Evolutionary conservation across 2,329 filamentous ascomycete genomes (phyloP).

Genomic region (Tolypocladium album): DNA sequence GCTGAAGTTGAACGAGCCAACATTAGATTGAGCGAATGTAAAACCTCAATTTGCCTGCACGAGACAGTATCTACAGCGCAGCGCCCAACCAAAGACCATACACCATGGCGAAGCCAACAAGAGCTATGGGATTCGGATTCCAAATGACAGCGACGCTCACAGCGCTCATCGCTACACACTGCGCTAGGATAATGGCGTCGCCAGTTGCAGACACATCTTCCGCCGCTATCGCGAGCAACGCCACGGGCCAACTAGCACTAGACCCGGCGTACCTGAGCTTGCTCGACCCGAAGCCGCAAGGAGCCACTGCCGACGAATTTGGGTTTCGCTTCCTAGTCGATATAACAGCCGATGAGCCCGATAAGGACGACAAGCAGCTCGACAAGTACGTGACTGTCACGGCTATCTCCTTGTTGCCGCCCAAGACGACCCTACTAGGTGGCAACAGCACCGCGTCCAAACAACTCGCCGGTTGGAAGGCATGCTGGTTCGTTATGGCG

Average conservation of each 20-base stretch:
- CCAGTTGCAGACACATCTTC: not conserved
- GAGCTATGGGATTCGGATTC: not conserved
- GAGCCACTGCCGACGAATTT: not conserved
- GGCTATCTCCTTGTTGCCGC: not conserved
- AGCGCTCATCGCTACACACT: not conserved
- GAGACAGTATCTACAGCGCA: not conserved
- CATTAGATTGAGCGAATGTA: not conserved
- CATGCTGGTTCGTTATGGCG: not conserved
- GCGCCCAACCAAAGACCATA: not conserved
- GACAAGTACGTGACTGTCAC: not conserved
- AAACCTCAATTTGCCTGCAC: not conserved
- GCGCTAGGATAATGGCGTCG: not conserved
- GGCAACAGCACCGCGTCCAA: not conserved
- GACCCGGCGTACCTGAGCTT: not conserved
- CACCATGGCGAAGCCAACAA: not conserved
- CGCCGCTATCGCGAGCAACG: not conserved
- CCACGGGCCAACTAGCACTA: not conserved
- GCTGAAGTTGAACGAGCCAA: not conserved
- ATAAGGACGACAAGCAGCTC: not conserved
- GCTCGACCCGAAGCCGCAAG: not conserved
- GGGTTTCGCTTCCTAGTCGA: not conserved
- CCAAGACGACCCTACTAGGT: not conserved
- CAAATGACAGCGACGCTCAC: not conserved
- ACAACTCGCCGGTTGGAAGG: not conserved
- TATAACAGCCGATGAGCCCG: not conserved